Conservation (phyloP, 169 alveolate species). For the Cryptosporidium andersoni region DNA sequence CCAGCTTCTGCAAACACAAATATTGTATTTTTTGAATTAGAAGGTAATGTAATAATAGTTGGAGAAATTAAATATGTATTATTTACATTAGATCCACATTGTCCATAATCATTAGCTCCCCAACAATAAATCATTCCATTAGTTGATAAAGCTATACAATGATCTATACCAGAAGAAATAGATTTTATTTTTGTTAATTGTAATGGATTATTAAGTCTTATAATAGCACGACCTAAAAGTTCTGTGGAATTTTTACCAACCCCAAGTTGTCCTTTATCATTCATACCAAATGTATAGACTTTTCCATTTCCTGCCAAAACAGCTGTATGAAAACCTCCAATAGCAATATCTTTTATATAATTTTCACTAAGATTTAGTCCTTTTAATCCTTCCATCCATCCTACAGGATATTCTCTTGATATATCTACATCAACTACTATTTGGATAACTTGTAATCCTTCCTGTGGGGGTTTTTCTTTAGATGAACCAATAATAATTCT, state of each 20-base stretch:
- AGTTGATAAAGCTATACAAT: slow-evolving; percentile 20
- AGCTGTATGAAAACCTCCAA: slow-evolving; percentile 61
- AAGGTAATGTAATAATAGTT: slow-evolving; percentile 54
- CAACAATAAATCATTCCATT: slow-evolving; percentile 36
- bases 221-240: slow-evolving; percentile 45
- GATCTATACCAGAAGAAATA: slow-evolving; percentile 64
- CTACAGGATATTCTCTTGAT: slow-evolving; percentile 60
- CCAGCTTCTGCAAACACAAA: slow-evolving; percentile 46
- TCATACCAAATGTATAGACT: slow-evolving; percentile 54
- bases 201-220: slow-evolving; percentile 12
- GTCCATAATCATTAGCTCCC: slow-evolving; percentile 69
- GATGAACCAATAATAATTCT: slow-evolving; percentile 56
- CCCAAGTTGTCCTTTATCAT: slow-evolving; percentile 60
- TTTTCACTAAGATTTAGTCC: slow-evolving; percentile 16
- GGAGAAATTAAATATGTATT: slow-evolving; percentile 20
- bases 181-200: slow-evolving; percentile 11
- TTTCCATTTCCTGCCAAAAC: slow-evolving; percentile 40
- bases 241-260: slow-evolving; percentile 19
- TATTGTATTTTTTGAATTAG: slow-evolving; percentile 55
- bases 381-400: slow-evolving; percentile 58
- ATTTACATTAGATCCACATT: slow-evolving; percentile 66
- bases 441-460: slow-evolving; percentile 54
- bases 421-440: slow-evolving; percentile 62
- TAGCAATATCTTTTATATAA: slow-evolving; percentile 42
- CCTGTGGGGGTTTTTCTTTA: slow-evolving; percentile 19